A percentile compares a stretch with the other conserved stretches of the same genome.
Evolutionary conservation across 768 basidiomycete species (phyloP).

Genomic region (Holtermanniella nyarrowii): DNA sequence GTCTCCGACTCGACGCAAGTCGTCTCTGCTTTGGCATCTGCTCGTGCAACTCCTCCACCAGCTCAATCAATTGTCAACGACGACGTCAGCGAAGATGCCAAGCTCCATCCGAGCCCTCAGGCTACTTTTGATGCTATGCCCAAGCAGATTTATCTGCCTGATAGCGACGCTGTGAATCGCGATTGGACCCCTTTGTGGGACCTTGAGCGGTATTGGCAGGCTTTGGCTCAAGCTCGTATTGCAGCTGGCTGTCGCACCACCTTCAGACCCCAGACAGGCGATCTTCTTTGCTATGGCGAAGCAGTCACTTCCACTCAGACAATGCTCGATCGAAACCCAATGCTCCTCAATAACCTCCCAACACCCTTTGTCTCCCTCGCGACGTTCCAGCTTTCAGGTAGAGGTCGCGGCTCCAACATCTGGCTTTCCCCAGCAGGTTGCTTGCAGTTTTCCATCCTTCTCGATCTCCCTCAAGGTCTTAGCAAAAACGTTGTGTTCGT

Average conservation of each 20-base stretch:
- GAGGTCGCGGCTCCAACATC: conserved; percentile 76
- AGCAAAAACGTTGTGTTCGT: conserved; percentile 70
- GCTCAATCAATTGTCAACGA: neutral
- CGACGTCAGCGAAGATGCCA: conserved; percentile 2
- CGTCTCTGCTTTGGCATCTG: neutral
- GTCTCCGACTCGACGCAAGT: conserved; percentile 1
- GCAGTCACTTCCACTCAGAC: conserved; percentile 90
- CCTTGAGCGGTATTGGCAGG: conserved; percentile 51
- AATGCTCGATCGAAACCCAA: conserved; percentile 56
- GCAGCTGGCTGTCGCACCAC: conserved; percentile 8
- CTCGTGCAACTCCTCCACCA: neutral
- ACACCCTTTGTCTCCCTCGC: conserved; percentile 73
- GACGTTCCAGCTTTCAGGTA: conserved; percentile 72
- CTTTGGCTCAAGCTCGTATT: conserved; percentile 41
- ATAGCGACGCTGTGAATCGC: conserved; percentile 16
- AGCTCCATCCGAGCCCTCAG: conserved; percentile 47
- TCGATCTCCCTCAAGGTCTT: conserved; percentile 51
- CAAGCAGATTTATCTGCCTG: conserved; percentile 32
- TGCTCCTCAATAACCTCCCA: conserved; percentile 57
- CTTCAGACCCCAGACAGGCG: conserved; percentile 55
- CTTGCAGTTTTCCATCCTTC: conserved; percentile 68
- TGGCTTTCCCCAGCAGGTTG: conserved; percentile 92
- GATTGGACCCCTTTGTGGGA: conserved; percentile 66
- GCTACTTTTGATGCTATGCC: conserved; percentile 34
- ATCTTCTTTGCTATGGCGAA: conserved; percentile 73